Evolutionary conservation across 371 early-diverging fungal species (phyloP), one percentile per base, ranked within the genome.

Genomic region (Lichtheimia ornata): DNA sequence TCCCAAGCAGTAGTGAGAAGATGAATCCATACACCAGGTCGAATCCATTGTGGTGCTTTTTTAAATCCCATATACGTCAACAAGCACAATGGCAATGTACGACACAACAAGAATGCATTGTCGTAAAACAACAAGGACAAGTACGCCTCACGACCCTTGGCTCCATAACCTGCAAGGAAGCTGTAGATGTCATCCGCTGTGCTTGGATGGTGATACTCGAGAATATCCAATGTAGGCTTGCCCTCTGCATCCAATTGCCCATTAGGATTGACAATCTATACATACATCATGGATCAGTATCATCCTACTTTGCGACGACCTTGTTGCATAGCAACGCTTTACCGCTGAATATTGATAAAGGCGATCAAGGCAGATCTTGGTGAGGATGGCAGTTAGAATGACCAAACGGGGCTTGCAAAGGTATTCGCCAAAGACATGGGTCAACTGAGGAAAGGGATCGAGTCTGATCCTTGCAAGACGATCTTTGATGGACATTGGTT

Each of bases 311-410:
- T n/a, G 5, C 11, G 11, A 35, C 35, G 6, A 9, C 22, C 22
- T 22, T 1, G 22, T 25, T 28, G 20, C 56, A 56, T 41, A 52
- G 5, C 47, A 15, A 15, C 43, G 57, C n/a, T n/a, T 72, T 79
- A 77, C 80, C 59, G 60, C 51, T 6, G 80, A 70, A 57, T 72
- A 74, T 14, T 65, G 51, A 30, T 76, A 80, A n/a, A 80, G 63
- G 18, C 77, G 73, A 61, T 80, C 80, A 12, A 80, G 60, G 15
- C 68, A 69, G 53, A 80, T 66, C 56, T 80, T 80, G 54, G 80
- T 67, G 14, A 77, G 55, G 0, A 80, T 71, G 17, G 65, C 53
- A 1, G 77, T 30, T 14, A 76, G 66, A 4, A 80, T 57, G 24
- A 77, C 61, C 18, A 80, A 53, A 52, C 80, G 74, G 9, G 80